These are phyloP conservation scores for Trichoderma atrobrunneum DNA, from an alignment of 2,329 filamentous ascomycete species.

Conservation along the genomic window DNA sequence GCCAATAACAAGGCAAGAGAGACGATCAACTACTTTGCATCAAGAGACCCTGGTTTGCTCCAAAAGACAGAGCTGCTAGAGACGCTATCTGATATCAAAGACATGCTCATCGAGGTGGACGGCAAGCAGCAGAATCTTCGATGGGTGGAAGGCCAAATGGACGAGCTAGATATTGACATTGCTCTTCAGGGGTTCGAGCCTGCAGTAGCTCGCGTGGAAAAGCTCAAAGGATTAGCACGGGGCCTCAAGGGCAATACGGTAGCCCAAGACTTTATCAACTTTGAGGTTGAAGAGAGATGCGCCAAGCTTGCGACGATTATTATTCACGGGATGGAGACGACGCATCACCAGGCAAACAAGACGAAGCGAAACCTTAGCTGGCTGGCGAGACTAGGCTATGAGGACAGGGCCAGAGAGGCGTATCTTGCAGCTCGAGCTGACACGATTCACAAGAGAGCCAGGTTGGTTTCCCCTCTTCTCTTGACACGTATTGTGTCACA, in stretches of 20 bases:
- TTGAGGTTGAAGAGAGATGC: conserved; percentile 85
- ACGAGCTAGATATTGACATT: conserved; percentile 94
- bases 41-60: conserved; percentile 70
- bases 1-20: conserved; percentile 81
- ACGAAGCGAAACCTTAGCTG: conserved; percentile 80
- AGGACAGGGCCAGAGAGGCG: conserved; percentile 82
- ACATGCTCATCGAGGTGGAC: conserved; percentile 92
- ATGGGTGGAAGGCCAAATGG: conserved; percentile 93
- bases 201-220: conserved; percentile 80
- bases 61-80: conserved; percentile 80
- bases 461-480: conserved; percentile 48
- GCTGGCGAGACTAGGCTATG: conserved; percentile 83
- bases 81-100: conserved; percentile 72
- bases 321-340: conserved; percentile 72
- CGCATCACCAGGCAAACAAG: conserved; percentile 71
- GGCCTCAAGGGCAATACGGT: conserved; percentile 80
- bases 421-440: conserved; percentile 78
- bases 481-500: background rate
- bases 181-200: conserved; percentile 85
- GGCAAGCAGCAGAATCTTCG: conserved; percentile 94
- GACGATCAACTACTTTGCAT: conserved; percentile 81
- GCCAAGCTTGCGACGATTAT: conserved; percentile 73
- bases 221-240: conserved; percentile 73
- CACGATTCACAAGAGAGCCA: conserved; percentile 75
- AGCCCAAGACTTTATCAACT: conserved; percentile 87